These are phyloP conservation scores for Neonectria faginata DNA, from an alignment of 2,329 filamentous ascomycete genomes.

Conservation along the genomic window DNA sequence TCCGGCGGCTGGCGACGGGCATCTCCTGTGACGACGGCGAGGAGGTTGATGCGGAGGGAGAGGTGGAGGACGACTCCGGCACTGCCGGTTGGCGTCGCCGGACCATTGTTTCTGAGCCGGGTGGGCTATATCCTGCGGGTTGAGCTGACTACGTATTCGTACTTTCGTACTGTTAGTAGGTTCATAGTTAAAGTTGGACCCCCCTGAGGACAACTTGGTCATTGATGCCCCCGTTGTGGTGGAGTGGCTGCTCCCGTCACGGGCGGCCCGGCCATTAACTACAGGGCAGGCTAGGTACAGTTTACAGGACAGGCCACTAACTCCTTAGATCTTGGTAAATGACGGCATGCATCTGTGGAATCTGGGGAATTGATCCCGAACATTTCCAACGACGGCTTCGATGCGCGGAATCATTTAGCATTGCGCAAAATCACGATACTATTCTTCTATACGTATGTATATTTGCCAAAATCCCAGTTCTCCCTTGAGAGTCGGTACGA, in stretches of 20 bases:
- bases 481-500: background rate
- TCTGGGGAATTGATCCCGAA: conserved; percentile 32
- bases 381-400: background rate
- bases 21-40: conserved; percentile 24
- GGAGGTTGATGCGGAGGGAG: conserved; percentile 16
- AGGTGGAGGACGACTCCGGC: conserved; percentile 21
- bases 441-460: conserved; percentile 5
- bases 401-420: no score
- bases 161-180: no score
- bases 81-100: conserved; percentile 44
- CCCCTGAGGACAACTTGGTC: conserved; percentile 4
- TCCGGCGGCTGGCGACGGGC: conserved; percentile 47
- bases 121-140: conserved; percentile 8
- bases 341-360: conserved; percentile 13
- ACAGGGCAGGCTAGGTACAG: background rate
- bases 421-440: background rate
- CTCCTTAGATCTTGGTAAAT: background rate
- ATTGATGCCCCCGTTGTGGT: background rate
- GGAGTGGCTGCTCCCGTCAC: background rate
- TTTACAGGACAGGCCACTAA: background rate
- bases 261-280: background rate
- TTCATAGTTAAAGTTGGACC: background rate
- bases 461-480: background rate
- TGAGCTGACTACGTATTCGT: background rate
- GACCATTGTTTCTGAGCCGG: conserved; percentile 39